Evolutionary conservation across 1,284 basidiomycete species (phyloP).

Genomic region (Ganoderma multipileum): DNA sequence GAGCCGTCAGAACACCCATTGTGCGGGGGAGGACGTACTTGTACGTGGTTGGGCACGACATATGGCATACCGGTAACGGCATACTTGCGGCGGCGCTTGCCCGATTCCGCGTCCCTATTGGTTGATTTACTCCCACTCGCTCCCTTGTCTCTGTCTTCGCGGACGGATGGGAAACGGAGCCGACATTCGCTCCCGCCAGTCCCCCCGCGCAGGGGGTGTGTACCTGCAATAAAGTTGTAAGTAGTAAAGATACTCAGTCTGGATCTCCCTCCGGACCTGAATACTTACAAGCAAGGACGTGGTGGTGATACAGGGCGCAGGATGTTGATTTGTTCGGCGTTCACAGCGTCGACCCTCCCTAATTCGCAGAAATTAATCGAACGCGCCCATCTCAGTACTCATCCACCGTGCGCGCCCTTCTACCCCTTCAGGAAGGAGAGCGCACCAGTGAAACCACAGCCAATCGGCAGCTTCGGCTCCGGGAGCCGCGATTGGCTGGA

Average conservation of each 20-base stretch:
- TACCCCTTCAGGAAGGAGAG: neutral
- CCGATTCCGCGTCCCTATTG: neutral
- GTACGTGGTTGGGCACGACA: neutral
- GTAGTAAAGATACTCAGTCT: neutral
- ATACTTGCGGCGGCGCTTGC: neutral
- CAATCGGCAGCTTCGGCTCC: neutral
- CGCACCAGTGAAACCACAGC: neutral
- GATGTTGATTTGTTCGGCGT: slow-evolving; percentile 1
- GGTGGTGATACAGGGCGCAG: slow-evolving; percentile 3
- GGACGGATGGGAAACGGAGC: neutral
- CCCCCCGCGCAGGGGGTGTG: neutral
- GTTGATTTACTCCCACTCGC: neutral
- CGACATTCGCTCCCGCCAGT: neutral
- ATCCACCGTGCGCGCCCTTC: neutral
- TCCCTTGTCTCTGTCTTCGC: neutral
- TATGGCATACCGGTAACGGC: slow-evolving; percentile 4
- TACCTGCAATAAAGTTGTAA: neutral
- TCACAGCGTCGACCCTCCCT: neutral
- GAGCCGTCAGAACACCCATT: neutral
- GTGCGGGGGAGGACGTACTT: neutral
- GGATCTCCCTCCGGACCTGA: neutral
- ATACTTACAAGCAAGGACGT: neutral
- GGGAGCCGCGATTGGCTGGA: neutral
- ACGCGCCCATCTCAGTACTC: neutral
- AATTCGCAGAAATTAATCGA: neutral